Base-by-base conservation (phyloP, 2,329 filamentous ascomycete species). In the Dendrostoma leiphaemia region DNA sequence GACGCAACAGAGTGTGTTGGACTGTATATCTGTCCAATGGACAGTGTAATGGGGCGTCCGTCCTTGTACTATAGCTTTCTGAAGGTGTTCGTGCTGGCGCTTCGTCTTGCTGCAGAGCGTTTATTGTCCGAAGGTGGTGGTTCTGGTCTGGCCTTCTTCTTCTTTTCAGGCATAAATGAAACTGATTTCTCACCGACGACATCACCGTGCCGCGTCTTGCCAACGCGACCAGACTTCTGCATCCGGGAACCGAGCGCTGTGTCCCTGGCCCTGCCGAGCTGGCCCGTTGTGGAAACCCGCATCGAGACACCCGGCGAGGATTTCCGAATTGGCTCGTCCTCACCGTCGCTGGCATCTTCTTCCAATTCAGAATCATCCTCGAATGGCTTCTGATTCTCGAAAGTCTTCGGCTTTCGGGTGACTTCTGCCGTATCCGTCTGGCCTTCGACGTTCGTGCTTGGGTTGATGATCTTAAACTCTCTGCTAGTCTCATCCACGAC, bases 401-500 rank as follows among this genome's bases (percentile, higher is more conserved):
- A 67, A 64, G 62, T 37, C 67, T 77, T 4, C 73, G 77, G 1
- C 71, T 81, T 65, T 66, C 59, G 53, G 66, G 62, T 28, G 59
- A 59, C 37, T 63, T 59, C 37, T 66, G 53, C 26, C 24, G 49
- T 9, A 12, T 54, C 55, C 17, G 47, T 62, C n/a, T 67, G 68
- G 43, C 70, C 65, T 54, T 76, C 67, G n/a, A 75, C 65, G 4
- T 75, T 82, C 7, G 90, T 94, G 70, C 90, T 96, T 4, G 94
- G 91, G 68, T 99, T 99, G 71, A 96, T 85, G 43, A 87, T 81
- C 56, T 86, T 83, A 77, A 96, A 99, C 69, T 97, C 93, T 64
- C 85, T 81, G 60, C 88, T 95, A 35, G 76, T 87, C 73, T 99
- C 94, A 69, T 99, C 93, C 56, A 99, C 89, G 63, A 83, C 83